Conservation (phyloP, 306 rosid genomes). For the Abrus precatorius region DNA sequence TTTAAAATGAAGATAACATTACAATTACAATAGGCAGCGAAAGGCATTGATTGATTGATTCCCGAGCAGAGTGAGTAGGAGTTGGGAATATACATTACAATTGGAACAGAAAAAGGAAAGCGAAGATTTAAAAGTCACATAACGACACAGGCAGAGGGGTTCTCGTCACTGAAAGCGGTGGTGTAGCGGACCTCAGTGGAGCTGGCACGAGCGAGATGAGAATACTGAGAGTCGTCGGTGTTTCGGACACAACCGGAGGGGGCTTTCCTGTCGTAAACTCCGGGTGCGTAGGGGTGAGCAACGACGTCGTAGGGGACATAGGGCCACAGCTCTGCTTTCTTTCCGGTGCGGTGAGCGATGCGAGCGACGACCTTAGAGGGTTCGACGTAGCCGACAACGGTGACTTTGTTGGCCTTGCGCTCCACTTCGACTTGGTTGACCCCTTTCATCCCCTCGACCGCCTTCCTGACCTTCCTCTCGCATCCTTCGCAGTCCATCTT, state of each 20-base stretch:
- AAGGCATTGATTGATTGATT: too few species aligned
- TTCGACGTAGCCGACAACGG: conserved; percentile 75
- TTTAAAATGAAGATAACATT: too few species aligned
- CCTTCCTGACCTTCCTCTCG: conserved; percentile 77
- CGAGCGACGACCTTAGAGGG: conserved; percentile 73
- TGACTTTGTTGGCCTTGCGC: conserved; percentile 73
- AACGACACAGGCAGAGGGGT: conserved; percentile 67
- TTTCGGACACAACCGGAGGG: conserved; percentile 84
- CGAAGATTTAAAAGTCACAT: conserved; percentile 47
- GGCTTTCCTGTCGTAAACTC: conserved; percentile 81
- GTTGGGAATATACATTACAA: too few species aligned
- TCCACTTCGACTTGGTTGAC: conserved; percentile 70
- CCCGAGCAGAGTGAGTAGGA: neutral
- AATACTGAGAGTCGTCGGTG: conserved; percentile 44
- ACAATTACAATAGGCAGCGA: too few species aligned
- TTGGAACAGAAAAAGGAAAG: too few species aligned
- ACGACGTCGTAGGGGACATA: conserved; percentile 87
- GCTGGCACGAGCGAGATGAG: conserved; percentile 78
- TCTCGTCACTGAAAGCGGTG: conserved; percentile 84
- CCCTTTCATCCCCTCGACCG: conserved; percentile 92
- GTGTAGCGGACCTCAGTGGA: conserved; percentile 75
- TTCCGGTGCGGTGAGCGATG: conserved; percentile 84
- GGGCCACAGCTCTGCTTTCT: conserved; percentile 91
- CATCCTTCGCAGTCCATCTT: conserved; percentile 95
- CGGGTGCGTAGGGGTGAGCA: conserved; percentile 75